Percentiles rank a stretch among this genome's conserved stretches.
Conservation (phyloP, 805 yeast genomes). For the Saccharomycopsis fibuligera region DNA sequence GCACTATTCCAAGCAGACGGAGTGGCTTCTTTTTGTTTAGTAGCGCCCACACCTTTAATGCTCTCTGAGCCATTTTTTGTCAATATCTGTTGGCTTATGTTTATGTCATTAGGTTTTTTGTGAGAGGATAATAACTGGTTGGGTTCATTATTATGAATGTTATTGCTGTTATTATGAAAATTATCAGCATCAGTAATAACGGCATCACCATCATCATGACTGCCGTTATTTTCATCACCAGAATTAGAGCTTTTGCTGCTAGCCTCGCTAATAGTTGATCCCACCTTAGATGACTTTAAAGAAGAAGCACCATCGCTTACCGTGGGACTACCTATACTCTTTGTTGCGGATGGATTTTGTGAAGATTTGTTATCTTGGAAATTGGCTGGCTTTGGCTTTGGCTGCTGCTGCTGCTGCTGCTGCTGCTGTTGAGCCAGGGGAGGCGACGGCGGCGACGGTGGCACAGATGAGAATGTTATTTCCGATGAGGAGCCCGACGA, state of each 20-base stretch:
- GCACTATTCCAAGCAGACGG: conserved; percentile 1
- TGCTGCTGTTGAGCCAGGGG: too few species aligned
- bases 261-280: not conserved
- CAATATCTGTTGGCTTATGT: not conserved
- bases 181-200: not conserved
- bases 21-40: not conserved
- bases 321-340: not conserved
- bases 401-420: too few species aligned
- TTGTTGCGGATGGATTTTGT: too few species aligned
- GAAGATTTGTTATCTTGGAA: too few species aligned
- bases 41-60: not conserved
- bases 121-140: not conserved
- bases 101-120: not conserved
- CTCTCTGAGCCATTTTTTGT: not conserved
- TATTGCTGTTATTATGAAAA: too few species aligned
- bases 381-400: too few species aligned
- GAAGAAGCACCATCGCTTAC: not conserved
- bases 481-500: not conserved
- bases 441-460: too few species aligned
- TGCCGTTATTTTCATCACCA: not conserved
- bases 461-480: not conserved
- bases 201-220: not conserved
- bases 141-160: too few species aligned
- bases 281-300: not conserved
- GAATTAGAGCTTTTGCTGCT: not conserved